Evolutionary conservation across 352 stramenopile species (phyloP).

Genomic region (Globisporangium carolinianum): DNA sequence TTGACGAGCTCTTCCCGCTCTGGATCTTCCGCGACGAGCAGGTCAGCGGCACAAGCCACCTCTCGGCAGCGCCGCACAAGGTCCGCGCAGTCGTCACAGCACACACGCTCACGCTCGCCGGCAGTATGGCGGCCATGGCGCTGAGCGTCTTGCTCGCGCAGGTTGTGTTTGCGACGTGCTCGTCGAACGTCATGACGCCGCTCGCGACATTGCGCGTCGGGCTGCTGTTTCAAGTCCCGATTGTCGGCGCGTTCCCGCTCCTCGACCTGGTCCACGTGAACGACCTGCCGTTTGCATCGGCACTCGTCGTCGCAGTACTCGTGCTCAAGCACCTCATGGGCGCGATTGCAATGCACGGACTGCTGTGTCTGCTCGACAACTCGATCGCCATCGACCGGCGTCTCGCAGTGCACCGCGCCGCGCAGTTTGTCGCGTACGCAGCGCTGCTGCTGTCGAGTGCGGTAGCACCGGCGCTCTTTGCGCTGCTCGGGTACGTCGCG

Average conservation of each 20-base stretch:
- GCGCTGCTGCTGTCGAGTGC: slow-evolving; percentile 48
- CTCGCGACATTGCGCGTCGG: slow-evolving; percentile 69
- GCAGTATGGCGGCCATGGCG: slow-evolving; percentile 44
- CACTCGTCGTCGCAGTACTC: slow-evolving; percentile 49
- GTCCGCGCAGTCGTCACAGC: slow-evolving; percentile 36
- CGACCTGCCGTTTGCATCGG: slow-evolving; percentile 48
- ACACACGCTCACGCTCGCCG: slow-evolving; percentile 50
- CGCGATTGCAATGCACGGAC: slow-evolving; percentile 51
- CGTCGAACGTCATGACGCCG: slow-evolving; percentile 66
- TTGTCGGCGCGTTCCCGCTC: slow-evolving; percentile 60
- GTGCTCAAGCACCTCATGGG: slow-evolving; percentile 58
- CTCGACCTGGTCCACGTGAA: slow-evolving; percentile 70
- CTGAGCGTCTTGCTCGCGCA: slow-evolving; percentile 45
- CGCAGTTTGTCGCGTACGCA: slow-evolving; percentile 52
- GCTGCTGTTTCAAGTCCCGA: slow-evolving; percentile 68
- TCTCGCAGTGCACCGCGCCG: slow-evolving; percentile 58
- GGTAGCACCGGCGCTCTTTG: slow-evolving; percentile 51
- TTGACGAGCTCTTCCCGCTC: slow-evolving; percentile 72
- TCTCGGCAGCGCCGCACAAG: slow-evolving; percentile 17
- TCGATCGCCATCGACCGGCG: slow-evolving; percentile 69
- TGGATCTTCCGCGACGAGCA: slow-evolving; percentile 74
- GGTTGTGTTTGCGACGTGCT: slow-evolving; percentile 40
- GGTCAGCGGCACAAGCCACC: background rate
- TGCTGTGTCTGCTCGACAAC: slow-evolving; percentile 71
- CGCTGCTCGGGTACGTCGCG: slow-evolving; percentile 66